Base-by-base conservation (phyloP, 805 yeast species). In the Hermanozyma aechmeae region DNA sequence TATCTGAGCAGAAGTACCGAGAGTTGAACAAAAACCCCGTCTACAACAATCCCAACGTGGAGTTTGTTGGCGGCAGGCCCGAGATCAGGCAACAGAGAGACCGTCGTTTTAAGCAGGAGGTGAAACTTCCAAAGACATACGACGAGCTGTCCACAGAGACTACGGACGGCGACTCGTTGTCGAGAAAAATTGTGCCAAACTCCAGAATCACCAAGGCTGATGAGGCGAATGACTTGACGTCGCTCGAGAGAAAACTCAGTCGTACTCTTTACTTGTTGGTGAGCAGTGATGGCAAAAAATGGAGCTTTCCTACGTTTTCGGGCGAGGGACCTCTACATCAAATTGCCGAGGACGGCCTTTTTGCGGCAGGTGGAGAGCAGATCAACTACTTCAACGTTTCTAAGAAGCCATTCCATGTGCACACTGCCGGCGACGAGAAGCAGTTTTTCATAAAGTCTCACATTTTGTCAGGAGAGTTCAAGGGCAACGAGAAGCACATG, bases 351-450 rank as follows among this genome's bases (percentile, higher is more conserved):
- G 57, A 68, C 27, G 93, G 94, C 0, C 58, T 92, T 32, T 68
- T 74, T 50, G 43, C 54, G 14, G 45, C 81, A 13, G 95, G 95
- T 13, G 95, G 95, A 18, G 71, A 65, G 8, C 53, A 67, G 31
- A 71, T 92, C 50, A 81, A 85, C 56, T 79, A 85, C 25, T 89
- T 93, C 83, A 73, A 81, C 13, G 95, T 92, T n/a, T 85, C 97
- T 15, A 74, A 73, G 32, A 80, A 80, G 4, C 97, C 98, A 23
- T 79, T 87, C 24, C 86, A 78, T 25, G 74, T 79, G 2, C 48
- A 79, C 37, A 28, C 42, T 10, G 33, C 29, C 10, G 45, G 42
- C 22, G 47, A 49, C 19, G 46, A 46, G 18, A 49, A 54, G 43
- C 89, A 82, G 44, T 92, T 77, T 49, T 62, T 82, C 44, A 73